Evolutionary conservation across 2,329 filamentous ascomycete species (phyloP).

Genomic region (Trichoderma koningiopsis): DNA sequence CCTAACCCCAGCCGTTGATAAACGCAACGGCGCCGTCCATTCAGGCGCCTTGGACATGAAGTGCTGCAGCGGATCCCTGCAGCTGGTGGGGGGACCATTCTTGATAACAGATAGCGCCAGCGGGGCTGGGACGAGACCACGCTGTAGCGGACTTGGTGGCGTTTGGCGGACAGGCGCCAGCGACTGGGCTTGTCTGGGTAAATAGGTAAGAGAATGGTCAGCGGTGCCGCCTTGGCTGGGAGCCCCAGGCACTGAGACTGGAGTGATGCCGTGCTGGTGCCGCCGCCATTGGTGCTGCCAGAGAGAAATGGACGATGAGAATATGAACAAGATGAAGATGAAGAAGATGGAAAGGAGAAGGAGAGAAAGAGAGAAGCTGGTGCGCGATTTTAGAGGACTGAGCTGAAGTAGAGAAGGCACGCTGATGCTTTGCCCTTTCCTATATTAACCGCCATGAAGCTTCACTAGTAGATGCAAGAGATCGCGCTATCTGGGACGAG

Average conservation of each 20-base stretch:
- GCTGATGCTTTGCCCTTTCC: background rate
- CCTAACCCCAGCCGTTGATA: conserved; percentile 14
- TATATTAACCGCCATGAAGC: conserved; percentile 18
- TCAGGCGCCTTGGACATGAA: conserved; percentile 18
- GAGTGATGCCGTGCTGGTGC: background rate
- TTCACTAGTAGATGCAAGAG: conserved; percentile 13
- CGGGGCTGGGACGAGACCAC: conserved; percentile 10
- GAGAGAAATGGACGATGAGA: background rate
- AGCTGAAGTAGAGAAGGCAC: background rate
- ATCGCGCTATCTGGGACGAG: background rate
- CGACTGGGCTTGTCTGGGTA: conserved; percentile 12
- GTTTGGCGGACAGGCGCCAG: background rate
- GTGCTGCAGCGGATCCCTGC: conserved; percentile 23
- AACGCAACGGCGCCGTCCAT: background rate
- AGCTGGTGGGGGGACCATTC: conserved; percentile 16
- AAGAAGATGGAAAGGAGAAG: background rate
- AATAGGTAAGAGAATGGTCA: conserved; percentile 23
- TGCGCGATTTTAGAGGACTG: background rate
- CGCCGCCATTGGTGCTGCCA: background rate
- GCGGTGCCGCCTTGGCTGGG: background rate
- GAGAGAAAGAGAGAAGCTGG: background rate
- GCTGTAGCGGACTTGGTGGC: conserved; percentile 10
- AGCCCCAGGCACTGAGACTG: background rate
- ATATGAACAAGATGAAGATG: background rate
- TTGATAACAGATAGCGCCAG: conserved; percentile 23